phyloP scores from a whole-genome alignment of 2,329 filamentous ascomycete genomes.

The Colletotrichum sp. region DNA sequence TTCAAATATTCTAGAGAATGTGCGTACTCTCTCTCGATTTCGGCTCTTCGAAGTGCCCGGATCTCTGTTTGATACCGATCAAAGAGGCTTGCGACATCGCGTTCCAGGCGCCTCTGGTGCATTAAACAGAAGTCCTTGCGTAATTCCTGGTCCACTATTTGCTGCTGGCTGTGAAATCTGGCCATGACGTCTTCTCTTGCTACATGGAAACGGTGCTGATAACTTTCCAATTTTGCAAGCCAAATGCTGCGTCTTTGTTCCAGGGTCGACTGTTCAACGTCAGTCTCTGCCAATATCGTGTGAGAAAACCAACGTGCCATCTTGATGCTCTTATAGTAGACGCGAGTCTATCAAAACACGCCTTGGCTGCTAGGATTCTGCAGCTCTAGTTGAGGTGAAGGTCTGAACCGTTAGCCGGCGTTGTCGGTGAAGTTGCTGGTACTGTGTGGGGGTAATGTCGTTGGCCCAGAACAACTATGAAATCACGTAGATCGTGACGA shows the following conservation, averaged over 20 bases:
- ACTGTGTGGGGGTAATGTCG: no score
- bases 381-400: background rate
- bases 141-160: background rate
- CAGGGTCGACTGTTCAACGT: background rate
- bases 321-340: background rate
- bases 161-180: background rate
- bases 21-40: no score
- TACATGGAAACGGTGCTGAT: background rate
- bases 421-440: background rate
- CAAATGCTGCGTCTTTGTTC: background rate
- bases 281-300: background rate
- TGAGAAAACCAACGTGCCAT: background rate
- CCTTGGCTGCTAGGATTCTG: background rate
- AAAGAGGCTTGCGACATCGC: no score
- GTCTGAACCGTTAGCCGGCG: background rate
- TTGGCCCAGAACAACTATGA: no score
- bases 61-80: no score
- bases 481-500: no score
- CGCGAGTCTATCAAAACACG: rapidly evolving
- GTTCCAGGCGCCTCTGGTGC: background rate
- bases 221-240: background rate
- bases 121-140: background rate
- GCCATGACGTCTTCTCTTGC: background rate
- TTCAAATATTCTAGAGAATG: no score
- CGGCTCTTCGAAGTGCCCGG: no score